Evolutionary conservation across 129 eudicot genomes (phyloP), one percentile per base, ranked within the genome.

Genomic region (Flaveria bidentis): DNA sequence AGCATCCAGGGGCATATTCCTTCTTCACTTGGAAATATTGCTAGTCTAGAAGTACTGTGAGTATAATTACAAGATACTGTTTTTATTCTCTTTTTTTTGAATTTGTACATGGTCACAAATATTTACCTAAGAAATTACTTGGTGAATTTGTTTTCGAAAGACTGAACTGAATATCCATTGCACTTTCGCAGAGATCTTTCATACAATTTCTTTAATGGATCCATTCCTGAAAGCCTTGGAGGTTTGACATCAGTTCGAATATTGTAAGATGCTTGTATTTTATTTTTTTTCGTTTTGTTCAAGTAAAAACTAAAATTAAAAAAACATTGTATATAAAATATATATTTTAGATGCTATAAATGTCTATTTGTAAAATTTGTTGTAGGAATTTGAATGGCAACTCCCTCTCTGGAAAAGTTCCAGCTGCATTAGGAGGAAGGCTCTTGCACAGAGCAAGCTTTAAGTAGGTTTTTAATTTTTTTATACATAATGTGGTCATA

Each of bases 381-480:
- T 75, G 51, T 82, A 94, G 99, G 86, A 84, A 94, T 80, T 90
- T 94, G 13, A 94, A 94, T 76, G 83, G 99, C 67, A 94, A 94
- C 86, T 88, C 96, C 67, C 95, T 94, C 30, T 85, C 86, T 52
- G 99, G 99, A 81, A 87, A 76, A 86, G 96, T 94, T 66, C 97
- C 99, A 20, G 91, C 96, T 77, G 80, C 87, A 41, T 73, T 91
- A 51, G 97, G 97, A 71, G 99, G 88, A 83, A 94, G 97, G 86
- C 96, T 94, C 58, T 86, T 94, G 82, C 98, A 94, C 77, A 80
- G 98, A 79, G 98, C 98, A 68, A 94, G 99, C 87, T 91, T 94
- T 82, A 94, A 94, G 99, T 94, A 89, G 50, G 91, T 86, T 84
- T 66, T 72, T n/a, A 9, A 17, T 26, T 73, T 49, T 33, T 46